phyloP scores from a whole-genome alignment of 176 grass and related monocot species.

The Triticum turgidum region DNA sequence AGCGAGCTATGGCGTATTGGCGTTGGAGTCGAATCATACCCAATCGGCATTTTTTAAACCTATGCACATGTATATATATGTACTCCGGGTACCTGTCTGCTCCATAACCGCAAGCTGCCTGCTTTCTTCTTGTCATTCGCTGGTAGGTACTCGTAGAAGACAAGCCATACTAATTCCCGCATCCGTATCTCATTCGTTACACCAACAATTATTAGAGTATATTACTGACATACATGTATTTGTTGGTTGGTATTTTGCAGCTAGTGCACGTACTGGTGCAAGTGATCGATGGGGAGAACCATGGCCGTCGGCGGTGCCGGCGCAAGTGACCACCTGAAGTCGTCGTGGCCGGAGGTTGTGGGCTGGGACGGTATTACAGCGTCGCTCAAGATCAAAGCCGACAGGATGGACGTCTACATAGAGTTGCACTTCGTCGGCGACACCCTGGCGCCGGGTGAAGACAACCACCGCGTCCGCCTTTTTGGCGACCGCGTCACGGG shows the following conservation, averaged over 20 bases:
- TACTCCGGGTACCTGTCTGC: too few species aligned
- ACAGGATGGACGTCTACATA: not conserved
- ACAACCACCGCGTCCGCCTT: slow-evolving; percentile 20
- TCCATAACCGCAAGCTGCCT: not conserved
- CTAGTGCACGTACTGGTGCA: not conserved
- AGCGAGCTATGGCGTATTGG: too few species aligned
- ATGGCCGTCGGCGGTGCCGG: not conserved
- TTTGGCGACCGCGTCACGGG: not conserved
- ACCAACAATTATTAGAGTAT: too few species aligned
- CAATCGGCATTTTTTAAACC: too few species aligned
- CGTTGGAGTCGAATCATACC: too few species aligned
- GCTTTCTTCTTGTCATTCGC: not conserved
- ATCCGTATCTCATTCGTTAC: too few species aligned
- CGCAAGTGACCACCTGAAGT: not conserved
- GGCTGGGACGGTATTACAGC: not conserved
- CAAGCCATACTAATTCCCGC: too few species aligned
- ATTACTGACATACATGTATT: not conserved
- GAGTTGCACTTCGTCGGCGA: not conserved
- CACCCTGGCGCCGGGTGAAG: not conserved
- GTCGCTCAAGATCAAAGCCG: not conserved
- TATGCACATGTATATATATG: too few species aligned
- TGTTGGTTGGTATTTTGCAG: not conserved
- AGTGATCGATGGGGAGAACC: not conserved
- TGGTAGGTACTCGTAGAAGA: not conserved
- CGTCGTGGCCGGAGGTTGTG: slow-evolving; percentile 29